phyloP scores from a whole-genome alignment of 352 stramenopile species.

The Globisporangium orthogonon region DNA sequence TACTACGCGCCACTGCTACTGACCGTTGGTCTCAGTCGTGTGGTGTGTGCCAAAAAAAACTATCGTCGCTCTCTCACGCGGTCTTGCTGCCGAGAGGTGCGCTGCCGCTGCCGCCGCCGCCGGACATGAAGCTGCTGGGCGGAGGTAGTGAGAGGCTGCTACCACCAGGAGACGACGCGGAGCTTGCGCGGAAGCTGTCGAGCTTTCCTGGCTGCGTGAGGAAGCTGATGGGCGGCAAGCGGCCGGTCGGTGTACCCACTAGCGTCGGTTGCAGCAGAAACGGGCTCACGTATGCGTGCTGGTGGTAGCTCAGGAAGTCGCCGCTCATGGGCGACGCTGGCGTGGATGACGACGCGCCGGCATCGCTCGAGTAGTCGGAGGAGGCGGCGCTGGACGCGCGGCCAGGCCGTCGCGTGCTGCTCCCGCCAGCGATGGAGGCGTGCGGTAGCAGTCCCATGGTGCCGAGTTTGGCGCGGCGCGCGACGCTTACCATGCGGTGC shows the following conservation, averaged over 20 bases:
- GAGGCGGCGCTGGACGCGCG: conserved; percentile 9
- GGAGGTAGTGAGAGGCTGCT: conserved; percentile 24
- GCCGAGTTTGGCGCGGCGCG: conserved; percentile 62
- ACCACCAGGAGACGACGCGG: conserved; percentile 12
- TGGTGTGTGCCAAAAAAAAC: background rate
- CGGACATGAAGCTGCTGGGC: conserved; percentile 46
- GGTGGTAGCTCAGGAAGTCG: conserved; percentile 7
- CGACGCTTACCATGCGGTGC: conserved; percentile 75
- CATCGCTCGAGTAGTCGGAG: conserved; percentile 27
- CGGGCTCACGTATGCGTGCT: conserved; percentile 8
- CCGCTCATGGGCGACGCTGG: conserved; percentile 32
- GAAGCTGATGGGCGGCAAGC: conserved; percentile 70
- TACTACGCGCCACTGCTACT: conserved; percentile 3
- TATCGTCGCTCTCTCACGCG: conserved; percentile 25
- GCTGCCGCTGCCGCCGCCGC: conserved; percentile 14
- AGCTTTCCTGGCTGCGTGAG: conserved; percentile 64
- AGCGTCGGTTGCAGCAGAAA: conserved; percentile 7
- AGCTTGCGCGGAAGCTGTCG: conserved; percentile 48
- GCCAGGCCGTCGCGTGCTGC: background rate
- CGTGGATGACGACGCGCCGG: conserved; percentile 12
- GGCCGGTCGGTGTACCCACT: conserved; percentile 24
- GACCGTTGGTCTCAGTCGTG: background rate
- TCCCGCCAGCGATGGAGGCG: background rate
- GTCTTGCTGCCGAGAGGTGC: conserved; percentile 37
- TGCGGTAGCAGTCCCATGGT: conserved; percentile 40